These are phyloP conservation scores for Pecoramyces ruminantium DNA, from an alignment of 192 early-diverging fungal species.

Conservation along the genomic window DNA sequence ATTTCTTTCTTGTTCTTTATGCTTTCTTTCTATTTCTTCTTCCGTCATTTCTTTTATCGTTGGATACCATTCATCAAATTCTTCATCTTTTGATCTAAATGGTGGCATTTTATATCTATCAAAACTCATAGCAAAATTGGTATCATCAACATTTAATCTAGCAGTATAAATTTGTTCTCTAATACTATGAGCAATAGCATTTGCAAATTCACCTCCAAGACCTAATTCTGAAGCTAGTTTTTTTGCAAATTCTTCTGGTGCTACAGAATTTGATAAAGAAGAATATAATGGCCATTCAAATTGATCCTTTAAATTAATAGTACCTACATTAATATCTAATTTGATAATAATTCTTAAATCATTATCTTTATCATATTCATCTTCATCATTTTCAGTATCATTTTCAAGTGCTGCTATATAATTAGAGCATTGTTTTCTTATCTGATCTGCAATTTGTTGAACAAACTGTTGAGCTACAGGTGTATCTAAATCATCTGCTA, in stretches of 20 bases:
- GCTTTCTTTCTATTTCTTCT: not conserved
- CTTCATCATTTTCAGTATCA: slow-evolving; percentile 3
- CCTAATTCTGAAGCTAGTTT: slow-evolving; percentile 53
- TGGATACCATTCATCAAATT: not conserved
- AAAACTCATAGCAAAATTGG: not conserved
- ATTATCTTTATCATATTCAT: not conserved
- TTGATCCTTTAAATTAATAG: slow-evolving; percentile 61
- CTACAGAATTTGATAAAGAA: slow-evolving; percentile 13
- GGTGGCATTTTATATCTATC: not conserved
- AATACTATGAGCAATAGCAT: slow-evolving; percentile 56
- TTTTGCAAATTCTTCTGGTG: slow-evolving; percentile 57
- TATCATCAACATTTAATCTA: not conserved
- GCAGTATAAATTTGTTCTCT: slow-evolving; percentile 46
- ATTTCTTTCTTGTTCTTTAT: not conserved
- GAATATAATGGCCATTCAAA: slow-evolving; percentile 82
- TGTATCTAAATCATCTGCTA: slow-evolving; percentile 56
- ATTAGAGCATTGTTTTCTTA: not conserved
- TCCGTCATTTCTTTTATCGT: not conserved
- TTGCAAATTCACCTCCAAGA: slow-evolving; percentile 60
- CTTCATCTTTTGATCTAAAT: not conserved
- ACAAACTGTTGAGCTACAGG: slow-evolving; percentile 9
- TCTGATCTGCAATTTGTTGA: not conserved
- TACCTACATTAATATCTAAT: slow-evolving; percentile 72
- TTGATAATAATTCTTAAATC: slow-evolving; percentile 11
- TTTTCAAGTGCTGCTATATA: slow-evolving; percentile 15